A percentile compares a stretch with the other conserved stretches of the same genome.
These are phyloP conservation scores for Capsella rubella DNA, from an alignment of 441 rosid genomes.

Conservation along the genomic window DNA sequence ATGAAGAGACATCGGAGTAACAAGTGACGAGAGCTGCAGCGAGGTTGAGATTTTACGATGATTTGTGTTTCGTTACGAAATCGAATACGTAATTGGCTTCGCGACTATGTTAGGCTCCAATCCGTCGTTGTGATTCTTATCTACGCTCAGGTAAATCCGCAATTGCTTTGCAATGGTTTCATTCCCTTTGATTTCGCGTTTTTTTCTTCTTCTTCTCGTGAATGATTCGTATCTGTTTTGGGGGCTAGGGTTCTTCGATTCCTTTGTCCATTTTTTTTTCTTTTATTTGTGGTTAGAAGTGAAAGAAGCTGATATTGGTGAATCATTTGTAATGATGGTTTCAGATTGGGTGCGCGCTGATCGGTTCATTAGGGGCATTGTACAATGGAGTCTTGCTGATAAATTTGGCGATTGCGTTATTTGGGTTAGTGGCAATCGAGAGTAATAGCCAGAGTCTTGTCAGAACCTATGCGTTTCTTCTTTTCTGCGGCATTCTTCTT, in stretches of 20 bases:
- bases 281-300: neutral
- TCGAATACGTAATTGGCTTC: conserved; percentile 61
- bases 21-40: conserved; percentile 13
- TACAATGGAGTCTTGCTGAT: conserved; percentile 80
- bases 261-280: neutral
- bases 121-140: conserved; percentile 70
- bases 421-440: conserved; percentile 89
- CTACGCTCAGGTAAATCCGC: conserved; percentile 68
- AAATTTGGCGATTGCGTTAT: conserved; percentile 75
- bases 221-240: conserved; percentile 10
- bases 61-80: conserved; percentile 58
- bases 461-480: conserved; percentile 84
- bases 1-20: conserved; percentile 31
- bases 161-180: neutral
- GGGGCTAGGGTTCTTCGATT: conserved; percentile 34
- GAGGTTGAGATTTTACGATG: conserved; percentile 44
- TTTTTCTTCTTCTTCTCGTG: neutral
- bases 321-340: conserved; percentile 2
- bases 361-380: conserved; percentile 87
- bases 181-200: neutral
- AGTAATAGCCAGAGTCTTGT: conserved; percentile 84
- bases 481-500: conserved; percentile 70
- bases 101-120: conserved; percentile 76
- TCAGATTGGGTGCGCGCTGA: conserved; percentile 85
- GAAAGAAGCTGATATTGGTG: neutral